Evolutionary conservation across 73 alveolate species (phyloP), one percentile per base, ranked within the genome.

Genomic region (Uronychia binucleata): DNA sequence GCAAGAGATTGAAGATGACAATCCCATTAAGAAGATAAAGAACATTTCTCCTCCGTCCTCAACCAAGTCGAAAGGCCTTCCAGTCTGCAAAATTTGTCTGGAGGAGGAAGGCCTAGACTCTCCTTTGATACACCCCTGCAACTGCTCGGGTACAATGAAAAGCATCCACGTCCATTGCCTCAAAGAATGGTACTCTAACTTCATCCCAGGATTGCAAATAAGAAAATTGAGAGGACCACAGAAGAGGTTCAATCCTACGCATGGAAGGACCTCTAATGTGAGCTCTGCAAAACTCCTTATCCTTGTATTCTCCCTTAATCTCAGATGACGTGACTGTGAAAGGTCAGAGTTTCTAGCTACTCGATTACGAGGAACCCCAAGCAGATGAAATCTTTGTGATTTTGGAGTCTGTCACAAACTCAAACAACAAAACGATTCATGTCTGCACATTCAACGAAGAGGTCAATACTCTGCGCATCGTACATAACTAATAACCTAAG

Each of bases 91-190:
- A 79, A 90, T 90, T 13, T 90, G 95, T 59, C 80, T 90, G 0
- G 89, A 91, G 5, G 90, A 80, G 31, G 95, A 85, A 77, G 19
- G 19, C 67, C 67, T 11, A 46, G 67, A 46, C n/a, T 46, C 67
- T 11, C 76, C 57, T 27, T 14, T 28, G 1, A 75, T 90, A 5
- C 59, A 91, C 0, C 95, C 95, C 14, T 90, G 95, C 58, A 85
- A 84, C 19, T 90, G 95, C 74, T 59, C 90, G 25, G 95, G 95
- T 26, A 58, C 92, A 0, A 90, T 90, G 95, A 90, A 90, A 76
- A 74, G 11, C 31, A 82, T 85, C 46, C 95, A 90, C 57, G 32
- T 90, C 0, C 89, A 90, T 8, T 90, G 95, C 81, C 79, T 90
- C 46, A 60, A 83, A 34, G 87, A 90, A 57, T 90, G 95, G 95